These are phyloP conservation scores for Trametes hirsuta DNA, from an alignment of 1,284 basidiomycete species.

Conservation along the genomic window DNA sequence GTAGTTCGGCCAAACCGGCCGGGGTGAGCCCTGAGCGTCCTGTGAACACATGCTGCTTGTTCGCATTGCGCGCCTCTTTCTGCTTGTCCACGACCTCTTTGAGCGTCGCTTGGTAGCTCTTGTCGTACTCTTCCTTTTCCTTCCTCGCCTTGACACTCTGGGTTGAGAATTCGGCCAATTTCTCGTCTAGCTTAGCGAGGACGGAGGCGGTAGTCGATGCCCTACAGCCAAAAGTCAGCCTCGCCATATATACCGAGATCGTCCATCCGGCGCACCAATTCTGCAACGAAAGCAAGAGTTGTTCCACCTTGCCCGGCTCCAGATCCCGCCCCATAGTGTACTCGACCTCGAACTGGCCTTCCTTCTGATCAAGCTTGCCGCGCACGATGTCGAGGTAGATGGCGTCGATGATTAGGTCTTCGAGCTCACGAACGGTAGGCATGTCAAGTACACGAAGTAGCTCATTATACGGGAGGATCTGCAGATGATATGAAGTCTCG, in stretches of 20 bases:
- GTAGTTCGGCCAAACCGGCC: conserved; percentile 29
- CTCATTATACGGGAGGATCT: conserved; percentile 78
- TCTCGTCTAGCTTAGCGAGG: conserved; percentile 57
- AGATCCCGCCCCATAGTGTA: conserved; percentile 91
- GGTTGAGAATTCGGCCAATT: conserved; percentile 50
- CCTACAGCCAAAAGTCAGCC: conserved; percentile 45
- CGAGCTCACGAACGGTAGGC: conserved; percentile 80
- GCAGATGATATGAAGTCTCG: neutral
- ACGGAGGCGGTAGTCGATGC: conserved; percentile 71
- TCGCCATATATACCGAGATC: neutral
- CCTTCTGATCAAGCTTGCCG: conserved; percentile 91
- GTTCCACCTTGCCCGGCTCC: conserved; percentile 64
- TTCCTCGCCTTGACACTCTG: conserved; percentile 40
- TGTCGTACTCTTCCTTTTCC: conserved; percentile 42
- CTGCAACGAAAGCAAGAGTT: conserved; percentile 62
- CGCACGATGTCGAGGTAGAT: conserved; percentile 89
- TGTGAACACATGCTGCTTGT: conserved; percentile 22
- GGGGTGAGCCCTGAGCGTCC: conserved; percentile 29
- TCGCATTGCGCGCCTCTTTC: conserved; percentile 35
- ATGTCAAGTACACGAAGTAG: conserved; percentile 73
- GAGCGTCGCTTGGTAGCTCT: conserved; percentile 53
- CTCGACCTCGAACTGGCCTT: conserved; percentile 85
- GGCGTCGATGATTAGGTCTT: conserved; percentile 94
- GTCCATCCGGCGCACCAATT: conserved; percentile 61
- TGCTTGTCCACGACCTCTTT: conserved; percentile 60